These are phyloP conservation scores for Tetrapisispora arboricola DNA, from an alignment of 805 yeast genomes.

Conservation along the genomic window DNA sequence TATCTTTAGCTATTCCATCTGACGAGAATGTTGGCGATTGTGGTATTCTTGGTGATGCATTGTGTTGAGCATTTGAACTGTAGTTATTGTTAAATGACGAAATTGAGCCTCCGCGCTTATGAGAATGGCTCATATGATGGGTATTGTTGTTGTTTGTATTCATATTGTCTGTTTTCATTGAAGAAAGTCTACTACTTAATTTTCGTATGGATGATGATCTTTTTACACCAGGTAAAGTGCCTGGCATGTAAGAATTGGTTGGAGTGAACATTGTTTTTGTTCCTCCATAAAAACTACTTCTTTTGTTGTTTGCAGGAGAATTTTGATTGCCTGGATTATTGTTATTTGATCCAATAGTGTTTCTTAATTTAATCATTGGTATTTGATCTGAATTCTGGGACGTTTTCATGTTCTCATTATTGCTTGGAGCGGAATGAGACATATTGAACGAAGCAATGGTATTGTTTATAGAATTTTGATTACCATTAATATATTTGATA, in stretches of 20 bases:
- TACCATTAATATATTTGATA: background rate
- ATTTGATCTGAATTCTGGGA: background rate
- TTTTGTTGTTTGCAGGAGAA: slow-evolving; percentile 6
- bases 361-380: slow-evolving; percentile 4
- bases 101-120: background rate
- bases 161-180: background rate
- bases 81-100: slow-evolving; percentile 1
- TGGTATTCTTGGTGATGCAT: slow-evolving; percentile 4
- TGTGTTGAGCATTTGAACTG: background rate
- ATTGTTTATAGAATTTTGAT: background rate
- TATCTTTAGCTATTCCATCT: background rate
- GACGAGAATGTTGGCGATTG: background rate
- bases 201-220: slow-evolving; percentile 9
- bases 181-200: slow-evolving; percentile 4
- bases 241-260: slow-evolving; percentile 14
- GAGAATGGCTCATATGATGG: background rate
- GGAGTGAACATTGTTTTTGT: slow-evolving; percentile 8
- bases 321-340: background rate
- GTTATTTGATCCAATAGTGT: background rate
- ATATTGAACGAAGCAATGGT: slow-evolving; percentile 1
- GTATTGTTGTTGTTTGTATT: background rate
- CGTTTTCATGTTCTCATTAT: background rate
- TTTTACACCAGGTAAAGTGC: slow-evolving; percentile 15
- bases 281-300: slow-evolving; percentile 22
- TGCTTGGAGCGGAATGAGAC: background rate